phyloP scores from a whole-genome alignment of 1,284 basidiomycete species.

The Melampsora larici-populina region DNA sequence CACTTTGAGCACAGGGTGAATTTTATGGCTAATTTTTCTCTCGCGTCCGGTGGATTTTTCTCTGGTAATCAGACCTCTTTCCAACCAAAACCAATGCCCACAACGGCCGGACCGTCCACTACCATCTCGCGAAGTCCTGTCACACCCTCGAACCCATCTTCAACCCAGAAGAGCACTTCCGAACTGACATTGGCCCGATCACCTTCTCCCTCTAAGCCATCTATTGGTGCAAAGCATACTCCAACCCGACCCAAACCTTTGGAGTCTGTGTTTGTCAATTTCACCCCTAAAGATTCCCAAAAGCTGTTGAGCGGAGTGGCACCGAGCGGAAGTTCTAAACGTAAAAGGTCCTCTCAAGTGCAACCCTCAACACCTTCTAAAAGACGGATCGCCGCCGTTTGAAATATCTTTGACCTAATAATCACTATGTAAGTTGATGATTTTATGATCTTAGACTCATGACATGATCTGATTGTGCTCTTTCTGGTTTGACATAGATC shows the following conservation, averaged over 20 bases:
- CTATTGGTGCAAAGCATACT: background rate
- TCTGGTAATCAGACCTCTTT: background rate
- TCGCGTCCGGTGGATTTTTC: background rate
- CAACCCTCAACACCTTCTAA: background rate
- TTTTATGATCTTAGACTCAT: background rate
- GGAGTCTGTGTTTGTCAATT: constrained; percentile 48
- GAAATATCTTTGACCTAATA: background rate
- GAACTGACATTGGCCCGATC: background rate
- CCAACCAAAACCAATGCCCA: background rate
- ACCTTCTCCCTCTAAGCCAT: background rate
- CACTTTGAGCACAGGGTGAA: background rate
- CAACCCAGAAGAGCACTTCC: background rate
- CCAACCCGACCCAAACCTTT: background rate
- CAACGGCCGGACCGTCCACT: background rate
- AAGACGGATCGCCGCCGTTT: background rate
- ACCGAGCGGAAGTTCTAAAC: constrained; percentile 49
- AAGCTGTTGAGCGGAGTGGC: constrained; percentile 49
- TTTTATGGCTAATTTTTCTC: background rate
- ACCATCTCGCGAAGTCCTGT: background rate
- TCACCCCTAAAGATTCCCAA: constrained; percentile 48
- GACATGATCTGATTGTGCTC: background rate
- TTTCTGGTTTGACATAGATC: too few relatives aligned
- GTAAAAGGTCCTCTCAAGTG: constrained; percentile 41
- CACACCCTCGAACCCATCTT: background rate
- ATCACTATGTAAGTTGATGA: too few relatives aligned